These are phyloP conservation scores for Fusarium heterosporum DNA, from an alignment of 2,329 filamentous ascomycete species.

Conservation along the genomic window DNA sequence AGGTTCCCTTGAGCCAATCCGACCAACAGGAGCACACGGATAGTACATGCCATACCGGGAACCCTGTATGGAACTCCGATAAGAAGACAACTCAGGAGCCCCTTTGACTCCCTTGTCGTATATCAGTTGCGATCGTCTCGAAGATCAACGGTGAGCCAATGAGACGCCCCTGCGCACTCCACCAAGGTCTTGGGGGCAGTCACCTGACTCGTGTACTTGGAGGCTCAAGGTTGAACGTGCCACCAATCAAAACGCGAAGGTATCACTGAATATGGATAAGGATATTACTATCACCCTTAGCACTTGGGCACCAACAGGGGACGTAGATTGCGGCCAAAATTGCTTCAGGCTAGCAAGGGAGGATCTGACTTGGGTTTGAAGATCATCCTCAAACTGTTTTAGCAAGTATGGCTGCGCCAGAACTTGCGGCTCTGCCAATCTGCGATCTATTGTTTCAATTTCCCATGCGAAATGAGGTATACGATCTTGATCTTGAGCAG, in stretches of 20 bases:
- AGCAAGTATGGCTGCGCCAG: constrained; percentile 1
- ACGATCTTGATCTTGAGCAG: background rate
- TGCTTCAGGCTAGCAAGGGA: constrained; percentile 7
- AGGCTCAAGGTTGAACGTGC: constrained; percentile 17
- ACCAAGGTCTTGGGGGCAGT: background rate
- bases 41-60: background rate
- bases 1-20: background rate
- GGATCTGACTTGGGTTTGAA: constrained; percentile 6
- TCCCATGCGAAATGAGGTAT: constrained; percentile 22
- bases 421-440: background rate
- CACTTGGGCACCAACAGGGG: background rate
- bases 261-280: constrained; percentile 7
- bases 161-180: constrained; percentile 1
- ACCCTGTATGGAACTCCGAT: background rate
- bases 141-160: constrained; percentile 35
- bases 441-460: constrained; percentile 24
- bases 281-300: background rate
- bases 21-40: background rate
- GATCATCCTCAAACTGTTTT: constrained; percentile 28
- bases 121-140: constrained; percentile 27
- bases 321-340: constrained; percentile 15
- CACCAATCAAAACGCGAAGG: background rate
- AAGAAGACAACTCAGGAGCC: constrained; percentile 3
- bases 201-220: constrained; percentile 23
- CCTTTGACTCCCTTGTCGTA: constrained; percentile 12